These are phyloP conservation scores for Coemansia sp. DNA, from an alignment of 192 early-diverging fungal species.

Conservation along the genomic window DNA sequence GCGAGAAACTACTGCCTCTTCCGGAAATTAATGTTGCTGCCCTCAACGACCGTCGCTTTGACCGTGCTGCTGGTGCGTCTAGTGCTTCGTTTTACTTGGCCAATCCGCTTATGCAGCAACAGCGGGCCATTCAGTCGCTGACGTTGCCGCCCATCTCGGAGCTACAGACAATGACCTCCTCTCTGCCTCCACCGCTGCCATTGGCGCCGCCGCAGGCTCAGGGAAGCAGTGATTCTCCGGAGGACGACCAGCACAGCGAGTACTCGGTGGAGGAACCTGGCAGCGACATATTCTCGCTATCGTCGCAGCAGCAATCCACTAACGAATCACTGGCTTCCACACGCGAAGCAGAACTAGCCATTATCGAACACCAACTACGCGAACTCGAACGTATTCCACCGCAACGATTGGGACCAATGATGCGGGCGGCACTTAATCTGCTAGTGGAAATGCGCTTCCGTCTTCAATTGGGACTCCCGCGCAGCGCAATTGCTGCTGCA, in stretches of 20 bases:
- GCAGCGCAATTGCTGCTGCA: constrained; percentile 9
- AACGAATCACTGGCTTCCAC: constrained; percentile 19
- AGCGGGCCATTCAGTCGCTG: background rate
- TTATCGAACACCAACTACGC: constrained; percentile 49
- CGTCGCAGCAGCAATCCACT: background rate
- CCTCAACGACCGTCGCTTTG: constrained; percentile 30
- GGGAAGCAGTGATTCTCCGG: background rate
- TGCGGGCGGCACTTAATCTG: constrained; percentile 46
- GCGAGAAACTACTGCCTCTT: constrained; percentile 39
- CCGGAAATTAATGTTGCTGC: constrained; percentile 33
- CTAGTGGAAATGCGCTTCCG: constrained; percentile 54
- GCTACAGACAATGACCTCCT: background rate
- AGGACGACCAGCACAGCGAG: background rate
- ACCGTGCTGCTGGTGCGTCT: constrained; percentile 26
- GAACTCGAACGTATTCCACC: constrained; percentile 40
- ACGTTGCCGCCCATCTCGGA: constrained; percentile 1
- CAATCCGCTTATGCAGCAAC: constrained; percentile 24
- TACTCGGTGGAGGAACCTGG: constrained; percentile 11
- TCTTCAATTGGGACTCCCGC: constrained; percentile 43
- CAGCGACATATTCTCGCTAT: background rate
- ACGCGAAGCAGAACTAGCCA: constrained; percentile 41
- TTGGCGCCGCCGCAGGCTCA: background rate
- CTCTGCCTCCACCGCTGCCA: background rate
- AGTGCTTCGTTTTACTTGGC: constrained; percentile 38
- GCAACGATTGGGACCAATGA: constrained; percentile 47